Base-by-base conservation (phyloP, 352 stramenopile species). In the Phytophthora niederhauseri region DNA sequence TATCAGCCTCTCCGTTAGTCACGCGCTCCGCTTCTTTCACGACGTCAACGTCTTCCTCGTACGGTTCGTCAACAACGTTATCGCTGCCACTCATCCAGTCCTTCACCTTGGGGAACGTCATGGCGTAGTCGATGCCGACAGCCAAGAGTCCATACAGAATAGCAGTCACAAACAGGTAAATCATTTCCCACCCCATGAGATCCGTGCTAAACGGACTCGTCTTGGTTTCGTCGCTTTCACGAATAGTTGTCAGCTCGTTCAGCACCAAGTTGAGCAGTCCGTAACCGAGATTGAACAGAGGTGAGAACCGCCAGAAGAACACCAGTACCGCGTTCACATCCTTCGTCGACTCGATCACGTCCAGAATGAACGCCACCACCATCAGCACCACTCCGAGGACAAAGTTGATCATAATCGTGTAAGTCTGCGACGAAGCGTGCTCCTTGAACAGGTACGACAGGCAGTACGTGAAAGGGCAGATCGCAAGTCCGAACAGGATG, bases 281-380 rank as follows among this genome's bases (percentile, higher is more conserved):
- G 30, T 88, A 72, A 5, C 82, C 82, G n/a, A 88, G 75, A 41
- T 78, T 76, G 38, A 89, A 90, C 4, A 87, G 72, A 17, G 82
- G 88, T 6, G 89, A 95, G 0, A 95, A 69, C 0, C 84, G 73
- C 77, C 77, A 97, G 31, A 96, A 65, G 60, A 92, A 94, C 17
- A 85, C 71, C 6, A 96, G 69, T 24, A 81, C 76, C 1, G 68
- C 41, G 62, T 93, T 91, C 2, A 69, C 70, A 6, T 77, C 57
- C 28, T 84, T 58, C 0, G 82, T 90, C 19, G 75, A 82, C 2
- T 76, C 77, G 38, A 88, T 80, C 31, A 80, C 46, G 52, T 85
- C 79, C 26, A 90, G 28, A 17, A 90, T 77, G 34, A 85, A 87
- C 11, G 82, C 79, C 26, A 90, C 64, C 0, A 90, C 63, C 76